Evolutionary conservation across 1,284 basidiomycete genomes (phyloP), one percentile per base, ranked within the genome.

Genomic region (Golubevia pallescens): DNA sequence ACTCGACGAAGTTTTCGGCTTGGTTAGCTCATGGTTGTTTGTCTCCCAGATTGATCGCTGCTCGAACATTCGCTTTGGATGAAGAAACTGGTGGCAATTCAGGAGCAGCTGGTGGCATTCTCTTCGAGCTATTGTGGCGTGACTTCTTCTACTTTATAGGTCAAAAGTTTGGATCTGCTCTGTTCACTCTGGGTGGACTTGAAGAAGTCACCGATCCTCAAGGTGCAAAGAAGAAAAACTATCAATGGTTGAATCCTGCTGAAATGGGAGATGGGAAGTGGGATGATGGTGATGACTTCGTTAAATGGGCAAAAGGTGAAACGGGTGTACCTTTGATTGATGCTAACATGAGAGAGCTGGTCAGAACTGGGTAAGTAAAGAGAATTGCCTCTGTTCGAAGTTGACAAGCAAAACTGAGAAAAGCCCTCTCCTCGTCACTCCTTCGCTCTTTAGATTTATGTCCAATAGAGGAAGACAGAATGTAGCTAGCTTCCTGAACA

Each of bases 391-490:
- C 2, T 10, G 1, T 48, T 13, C 42, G 16, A 34, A 34, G 3
- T 20, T 34, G n/a, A 34, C n/a, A 28, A 21, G 61, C 13, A 34
- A 61, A 16, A 58, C 5, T 62, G 20, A n/a, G 14, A 28, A 28
- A 48, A 48, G 42, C 6, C 6, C 42, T 48, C 42, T 48, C 42
- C 16, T 48, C 42, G 28, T n/a, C n/a, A n/a, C n/a, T n/a, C n/a
- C n/a, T 5, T 2, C 6, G 21, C 58, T 62, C 6, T n/a, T n/a
- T n/a, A n/a, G n/a, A n/a, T n/a, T n/a, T n/a, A 89, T 89, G 87
- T 87, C 86, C 64, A 89, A 90, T 74, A 86, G 89, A 38, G 88
- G 88, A 2, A 85, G 89, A 23, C 89, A 89, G 76, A 90, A 89
- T 74, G 88, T 89, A 0, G 89, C 89, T 2, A 88, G 87, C 62